These are phyloP conservation scores for Byssochlamys sp. DNA, from an alignment of 2,329 filamentous ascomycete species.

Conservation along the genomic window DNA sequence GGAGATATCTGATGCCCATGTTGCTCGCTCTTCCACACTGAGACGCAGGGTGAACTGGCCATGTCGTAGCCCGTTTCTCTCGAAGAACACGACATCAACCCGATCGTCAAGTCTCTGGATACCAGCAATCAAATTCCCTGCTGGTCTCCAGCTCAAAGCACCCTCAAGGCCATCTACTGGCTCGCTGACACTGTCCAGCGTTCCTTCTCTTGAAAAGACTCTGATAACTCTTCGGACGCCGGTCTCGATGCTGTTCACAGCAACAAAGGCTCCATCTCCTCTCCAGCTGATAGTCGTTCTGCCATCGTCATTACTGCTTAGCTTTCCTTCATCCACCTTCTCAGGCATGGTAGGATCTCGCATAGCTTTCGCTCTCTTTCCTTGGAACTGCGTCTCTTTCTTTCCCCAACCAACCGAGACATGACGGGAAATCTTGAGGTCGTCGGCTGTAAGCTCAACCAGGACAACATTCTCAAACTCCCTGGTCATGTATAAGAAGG, in stretches of 20 bases:
- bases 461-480: constrained; percentile 77
- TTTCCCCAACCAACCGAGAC: constrained; percentile 98
- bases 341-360: constrained; percentile 92
- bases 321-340: constrained; percentile 70
- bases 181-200: constrained; percentile 86
- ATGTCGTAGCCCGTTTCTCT: constrained; percentile 93
- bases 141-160: constrained; percentile 79
- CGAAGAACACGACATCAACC: constrained; percentile 87
- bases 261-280: constrained; percentile 84
- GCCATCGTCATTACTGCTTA: constrained; percentile 65
- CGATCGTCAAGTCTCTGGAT: constrained; percentile 61
- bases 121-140: constrained; percentile 81
- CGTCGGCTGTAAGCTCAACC: constrained; percentile 60
- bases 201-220: constrained; percentile 81
- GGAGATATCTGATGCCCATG: constrained; percentile 49
- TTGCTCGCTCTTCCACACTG: constrained; percentile 48
- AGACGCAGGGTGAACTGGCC: constrained; percentile 78
- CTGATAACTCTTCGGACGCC: constrained; percentile 67
- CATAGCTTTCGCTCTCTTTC: constrained; percentile 73
- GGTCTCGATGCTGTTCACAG: constrained; percentile 68
- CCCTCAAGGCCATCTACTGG: constrained; percentile 86
- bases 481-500: constrained; percentile 83
- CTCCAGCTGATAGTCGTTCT: constrained; percentile 75
- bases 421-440: constrained; percentile 79
- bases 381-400: constrained; percentile 94